Evolutionary conservation across 169 alveolate species (phyloP).

Genomic region (Theileria parva): DNA sequence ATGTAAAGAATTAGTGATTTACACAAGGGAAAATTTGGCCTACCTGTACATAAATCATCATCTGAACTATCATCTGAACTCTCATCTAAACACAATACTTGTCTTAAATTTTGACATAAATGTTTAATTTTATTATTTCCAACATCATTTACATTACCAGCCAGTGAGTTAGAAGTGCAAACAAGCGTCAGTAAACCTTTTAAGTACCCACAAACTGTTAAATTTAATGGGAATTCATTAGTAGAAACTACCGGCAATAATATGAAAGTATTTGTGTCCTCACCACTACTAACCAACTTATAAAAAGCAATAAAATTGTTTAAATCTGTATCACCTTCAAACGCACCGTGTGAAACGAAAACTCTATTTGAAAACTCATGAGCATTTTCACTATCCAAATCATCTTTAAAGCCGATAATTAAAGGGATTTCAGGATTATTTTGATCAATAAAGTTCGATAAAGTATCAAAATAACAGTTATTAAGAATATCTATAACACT

Average conservation of each 20-base stretch:
- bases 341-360: background rate
- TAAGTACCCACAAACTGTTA: slow-evolving; percentile 6
- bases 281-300: background rate
- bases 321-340: background rate
- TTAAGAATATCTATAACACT: background rate
- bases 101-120: background rate
- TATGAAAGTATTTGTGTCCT: background rate
- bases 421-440: background rate
- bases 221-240: background rate
- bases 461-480: background rate
- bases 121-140: background rate
- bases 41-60: background rate
- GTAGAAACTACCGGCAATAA: background rate
- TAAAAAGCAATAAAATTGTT: slow-evolving; percentile 8
- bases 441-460: background rate
- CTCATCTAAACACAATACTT: background rate
- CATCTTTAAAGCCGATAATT: background rate
- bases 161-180: background rate
- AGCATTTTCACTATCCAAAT: background rate
- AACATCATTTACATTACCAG: background rate
- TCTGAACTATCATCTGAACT: background rate
- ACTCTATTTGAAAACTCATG: background rate
- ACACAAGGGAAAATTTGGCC: slow-evolving; percentile 17
- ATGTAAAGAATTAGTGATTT: slow-evolving; percentile 11
- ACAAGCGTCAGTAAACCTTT: background rate